Conservation (phyloP, 2,329 filamentous ascomycete genomes). For the Aotearoamyces nothofagi region DNA sequence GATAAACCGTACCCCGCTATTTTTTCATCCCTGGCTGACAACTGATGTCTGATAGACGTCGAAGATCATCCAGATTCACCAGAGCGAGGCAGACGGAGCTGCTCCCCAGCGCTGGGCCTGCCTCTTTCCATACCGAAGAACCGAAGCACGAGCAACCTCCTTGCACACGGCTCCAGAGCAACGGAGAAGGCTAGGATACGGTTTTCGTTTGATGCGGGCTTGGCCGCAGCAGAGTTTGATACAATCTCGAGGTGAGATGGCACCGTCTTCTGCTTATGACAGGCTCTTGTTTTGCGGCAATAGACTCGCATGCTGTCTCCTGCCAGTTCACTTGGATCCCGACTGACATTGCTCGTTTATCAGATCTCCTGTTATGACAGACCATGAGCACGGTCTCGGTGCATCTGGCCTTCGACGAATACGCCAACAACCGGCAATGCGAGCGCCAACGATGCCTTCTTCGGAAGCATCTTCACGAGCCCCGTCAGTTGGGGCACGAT, state of each 20-base stretch:
- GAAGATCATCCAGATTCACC: conserved; percentile 5
- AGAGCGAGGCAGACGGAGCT: conserved; percentile 8
- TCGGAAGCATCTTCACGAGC: conserved; percentile 49
- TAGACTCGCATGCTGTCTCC: no score
- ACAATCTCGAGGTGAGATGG: conserved; percentile 54
- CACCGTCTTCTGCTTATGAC: no score
- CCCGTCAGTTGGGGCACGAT: conserved; percentile 43
- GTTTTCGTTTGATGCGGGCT: conserved; percentile 63
- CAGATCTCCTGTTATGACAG: conserved; percentile 69
- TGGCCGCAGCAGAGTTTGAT: conserved; percentile 44
- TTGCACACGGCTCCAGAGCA: conserved; percentile 21
- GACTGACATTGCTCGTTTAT: no score
- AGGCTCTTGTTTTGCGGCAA: no score
- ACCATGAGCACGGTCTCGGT: conserved; percentile 78
- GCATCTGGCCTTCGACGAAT: conserved; percentile 84
- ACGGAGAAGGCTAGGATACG: conserved; percentile 47
- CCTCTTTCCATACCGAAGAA: conserved; percentile 51
- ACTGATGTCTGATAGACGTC: no score
- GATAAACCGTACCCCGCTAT: no score
- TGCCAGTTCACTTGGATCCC: no score
- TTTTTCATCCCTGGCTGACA: no score
- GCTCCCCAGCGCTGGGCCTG: no score
- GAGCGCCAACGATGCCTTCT: conserved; percentile 48
- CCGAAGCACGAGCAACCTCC: conserved; percentile 47
- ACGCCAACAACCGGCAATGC: conserved; percentile 63